These are phyloP conservation scores for Tuber indicum DNA, from an alignment of 495 filamentous ascomycete species.

Conservation along the genomic window DNA sequence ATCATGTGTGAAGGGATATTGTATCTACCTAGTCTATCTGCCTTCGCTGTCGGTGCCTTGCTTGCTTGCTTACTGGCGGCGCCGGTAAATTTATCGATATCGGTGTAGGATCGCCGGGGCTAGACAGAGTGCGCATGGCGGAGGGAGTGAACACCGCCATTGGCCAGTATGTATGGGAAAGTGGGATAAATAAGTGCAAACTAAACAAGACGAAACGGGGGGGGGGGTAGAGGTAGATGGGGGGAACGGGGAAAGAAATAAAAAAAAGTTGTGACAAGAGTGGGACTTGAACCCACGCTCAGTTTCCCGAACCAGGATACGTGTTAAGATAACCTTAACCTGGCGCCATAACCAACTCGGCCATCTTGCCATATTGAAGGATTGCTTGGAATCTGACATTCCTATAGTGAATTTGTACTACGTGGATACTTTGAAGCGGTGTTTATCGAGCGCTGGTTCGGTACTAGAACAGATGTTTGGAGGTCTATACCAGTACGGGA, in stretches of 20 bases:
- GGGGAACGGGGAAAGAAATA: background rate
- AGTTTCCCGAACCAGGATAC: constrained; percentile 35
- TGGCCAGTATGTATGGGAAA: background rate
- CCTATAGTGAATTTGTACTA: background rate
- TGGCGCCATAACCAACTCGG: constrained; percentile 36
- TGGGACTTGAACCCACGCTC: constrained; percentile 38
- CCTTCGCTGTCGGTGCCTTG: background rate
- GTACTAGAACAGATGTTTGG: background rate
- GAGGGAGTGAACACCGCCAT: background rate
- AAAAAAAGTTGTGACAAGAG: constrained; percentile 30
- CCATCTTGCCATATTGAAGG: constrained; percentile 19
- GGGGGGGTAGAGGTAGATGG: background rate
- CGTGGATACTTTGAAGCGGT: background rate
- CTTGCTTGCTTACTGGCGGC: background rate
- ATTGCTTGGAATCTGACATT: background rate
- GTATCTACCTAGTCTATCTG: background rate
- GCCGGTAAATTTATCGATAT: background rate
- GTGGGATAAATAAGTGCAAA: background rate
- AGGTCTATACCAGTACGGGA: background rate
- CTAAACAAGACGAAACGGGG: no score
- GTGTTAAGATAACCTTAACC: constrained; percentile 31
- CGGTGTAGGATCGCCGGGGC: background rate
- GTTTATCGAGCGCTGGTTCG: background rate
- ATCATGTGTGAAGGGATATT: background rate
- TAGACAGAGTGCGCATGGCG: background rate